Evolutionary conservation across 1,284 basidiomycete species (phyloP).

Genomic region (Thelephora terrestris): DNA sequence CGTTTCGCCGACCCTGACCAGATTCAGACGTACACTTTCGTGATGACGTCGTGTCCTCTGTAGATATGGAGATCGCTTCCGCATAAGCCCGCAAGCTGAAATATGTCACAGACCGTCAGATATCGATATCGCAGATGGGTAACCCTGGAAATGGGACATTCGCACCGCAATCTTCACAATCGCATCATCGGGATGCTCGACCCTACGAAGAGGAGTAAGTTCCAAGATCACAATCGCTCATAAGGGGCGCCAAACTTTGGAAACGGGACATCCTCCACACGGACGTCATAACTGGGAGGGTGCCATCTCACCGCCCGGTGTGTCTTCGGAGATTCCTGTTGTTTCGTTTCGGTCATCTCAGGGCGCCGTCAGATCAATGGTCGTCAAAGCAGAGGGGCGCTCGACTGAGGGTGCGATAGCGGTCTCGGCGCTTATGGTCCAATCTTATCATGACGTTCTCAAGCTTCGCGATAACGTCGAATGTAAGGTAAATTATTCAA

Average conservation of each 20-base stretch:
- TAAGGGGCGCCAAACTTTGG: slow-evolving; percentile 34
- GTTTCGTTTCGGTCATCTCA: too few relatives aligned
- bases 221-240: background rate
- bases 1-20: background rate
- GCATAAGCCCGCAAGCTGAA: slow-evolving; percentile 61
- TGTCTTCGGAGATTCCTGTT: slow-evolving; percentile 7
- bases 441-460: too few relatives aligned
- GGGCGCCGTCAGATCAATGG: too few relatives aligned
- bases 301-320: slow-evolving; percentile 50
- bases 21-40: slow-evolving; percentile 13
- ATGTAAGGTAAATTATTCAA: background rate
- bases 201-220: slow-evolving; percentile 27
- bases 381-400: too few relatives aligned
- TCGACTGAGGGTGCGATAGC: too few relatives aligned
- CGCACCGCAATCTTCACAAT: slow-evolving; percentile 61
- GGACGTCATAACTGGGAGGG: slow-evolving; percentile 58
- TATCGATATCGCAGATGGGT: background rate
- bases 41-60: slow-evolving; percentile 41
- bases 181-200: slow-evolving; percentile 63
- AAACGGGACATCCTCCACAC: slow-evolving; percentile 46
- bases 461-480: background rate
- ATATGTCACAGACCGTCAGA: background rate
- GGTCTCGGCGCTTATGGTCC: too few relatives aligned
- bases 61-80: slow-evolving; percentile 82
- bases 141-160: background rate